phyloP scores from a whole-genome alignment of 139 green algal genomes.

The Chlorella sorokiniana region DNA sequence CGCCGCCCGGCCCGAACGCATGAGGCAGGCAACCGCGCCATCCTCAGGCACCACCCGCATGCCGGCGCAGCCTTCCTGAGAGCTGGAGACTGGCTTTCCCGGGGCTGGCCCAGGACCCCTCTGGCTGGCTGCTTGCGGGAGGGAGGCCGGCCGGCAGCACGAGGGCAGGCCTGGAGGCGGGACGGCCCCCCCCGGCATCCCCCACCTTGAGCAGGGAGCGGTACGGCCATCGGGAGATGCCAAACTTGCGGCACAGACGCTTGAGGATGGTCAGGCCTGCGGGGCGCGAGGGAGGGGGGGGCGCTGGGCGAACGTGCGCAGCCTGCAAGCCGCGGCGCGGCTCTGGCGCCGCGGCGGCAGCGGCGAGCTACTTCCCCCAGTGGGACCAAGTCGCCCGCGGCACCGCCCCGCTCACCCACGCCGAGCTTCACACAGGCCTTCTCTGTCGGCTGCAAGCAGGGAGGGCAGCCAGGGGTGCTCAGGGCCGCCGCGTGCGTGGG shows the following conservation, averaged over 20 bases:
- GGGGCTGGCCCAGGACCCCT: no score
- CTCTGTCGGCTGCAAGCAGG: slow-evolving; percentile 15
- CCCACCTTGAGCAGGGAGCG: slow-evolving; percentile 18
- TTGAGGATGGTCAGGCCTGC: slow-evolving; percentile 34
- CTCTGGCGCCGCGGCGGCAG: neutral
- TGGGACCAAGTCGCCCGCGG: neutral
- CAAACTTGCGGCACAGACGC: slow-evolving; percentile 29
- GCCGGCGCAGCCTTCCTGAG: no score
- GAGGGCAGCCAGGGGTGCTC: neutral
- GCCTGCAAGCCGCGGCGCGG: no score
- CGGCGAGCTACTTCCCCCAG: no score
- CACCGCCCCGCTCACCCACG: slow-evolving; percentile 8
- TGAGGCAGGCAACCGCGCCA: no score
- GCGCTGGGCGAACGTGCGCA: neutral
- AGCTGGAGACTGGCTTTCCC: no score
- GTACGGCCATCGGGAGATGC: slow-evolving; percentile 30
- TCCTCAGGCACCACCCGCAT: no score
- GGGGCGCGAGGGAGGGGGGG: no score
- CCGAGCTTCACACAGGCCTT: slow-evolving; percentile 18
- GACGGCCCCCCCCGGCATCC: neutral
- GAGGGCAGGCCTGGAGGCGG: neutral
- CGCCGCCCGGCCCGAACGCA: no score
- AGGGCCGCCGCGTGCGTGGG: neutral
- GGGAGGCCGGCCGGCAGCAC: neutral
- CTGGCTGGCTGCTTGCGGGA: neutral